Evolutionary conservation across 2,329 filamentous ascomycete genomes (phyloP).

Genomic region (Penicillium fuscoglaucum): DNA sequence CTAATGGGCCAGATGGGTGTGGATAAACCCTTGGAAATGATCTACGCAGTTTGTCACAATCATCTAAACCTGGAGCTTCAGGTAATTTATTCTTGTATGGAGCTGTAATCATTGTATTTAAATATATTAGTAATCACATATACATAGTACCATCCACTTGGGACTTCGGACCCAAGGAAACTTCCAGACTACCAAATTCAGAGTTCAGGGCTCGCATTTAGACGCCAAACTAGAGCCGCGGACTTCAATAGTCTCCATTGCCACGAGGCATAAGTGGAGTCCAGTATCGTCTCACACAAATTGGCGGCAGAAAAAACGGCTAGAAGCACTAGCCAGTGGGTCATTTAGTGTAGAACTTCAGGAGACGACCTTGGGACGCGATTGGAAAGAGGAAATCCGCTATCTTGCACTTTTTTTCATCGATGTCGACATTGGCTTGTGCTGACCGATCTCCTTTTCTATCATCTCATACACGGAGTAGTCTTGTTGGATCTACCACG

Average conservation of each 20-base stretch:
- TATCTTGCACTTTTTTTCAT: not conserved
- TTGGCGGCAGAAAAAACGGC: slow-evolving; percentile 24
- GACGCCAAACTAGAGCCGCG: not conserved
- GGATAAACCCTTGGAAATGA: not conserved
- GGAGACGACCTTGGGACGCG: slow-evolving; percentile 18
- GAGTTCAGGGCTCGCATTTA: not conserved
- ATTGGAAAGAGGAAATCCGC: not conserved
- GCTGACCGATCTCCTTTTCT: not conserved
- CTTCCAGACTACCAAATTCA: not conserved
- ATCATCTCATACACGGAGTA: not conserved
- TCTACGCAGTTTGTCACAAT: not conserved
- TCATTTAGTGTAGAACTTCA: slow-evolving; percentile 18
- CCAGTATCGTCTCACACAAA: not conserved
- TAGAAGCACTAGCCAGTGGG: slow-evolving; percentile 34
- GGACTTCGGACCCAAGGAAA: not conserved
- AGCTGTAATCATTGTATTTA: not conserved
- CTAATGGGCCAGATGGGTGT: not conserved
- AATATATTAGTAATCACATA: not conserved
- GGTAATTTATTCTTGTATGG: not conserved
- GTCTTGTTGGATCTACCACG: not conserved
- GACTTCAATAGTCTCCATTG: slow-evolving; percentile 16
- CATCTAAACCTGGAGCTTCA: not conserved
- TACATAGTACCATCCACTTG: too few species aligned
- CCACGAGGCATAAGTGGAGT: slow-evolving; percentile 9
- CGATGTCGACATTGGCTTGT: not conserved